These are phyloP conservation scores for Cercis canadensis DNA, from an alignment of 306 rosid genomes.

Conservation along the genomic window DNA sequence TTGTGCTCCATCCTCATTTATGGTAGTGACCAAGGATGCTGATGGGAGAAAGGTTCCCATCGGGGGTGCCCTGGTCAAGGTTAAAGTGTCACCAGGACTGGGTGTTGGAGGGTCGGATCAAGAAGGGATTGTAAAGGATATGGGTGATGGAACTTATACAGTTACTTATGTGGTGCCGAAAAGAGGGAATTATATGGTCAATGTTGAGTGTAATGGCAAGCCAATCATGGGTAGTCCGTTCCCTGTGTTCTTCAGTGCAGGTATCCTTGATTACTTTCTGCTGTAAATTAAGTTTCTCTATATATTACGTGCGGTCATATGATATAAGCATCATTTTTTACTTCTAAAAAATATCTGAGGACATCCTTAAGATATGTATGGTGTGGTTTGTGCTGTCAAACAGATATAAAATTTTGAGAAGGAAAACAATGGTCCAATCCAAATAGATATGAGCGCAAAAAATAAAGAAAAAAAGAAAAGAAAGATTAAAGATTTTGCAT, in stretches of 20 bases:
- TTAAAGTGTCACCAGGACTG: conserved; percentile 78
- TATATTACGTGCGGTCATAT: not conserved
- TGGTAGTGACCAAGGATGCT: conserved; percentile 78
- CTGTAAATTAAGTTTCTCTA: conserved; percentile 5
- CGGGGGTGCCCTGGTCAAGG: conserved; percentile 81
- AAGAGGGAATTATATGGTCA: conserved; percentile 97
- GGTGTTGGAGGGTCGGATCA: conserved; percentile 97
- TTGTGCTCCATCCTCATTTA: conserved; percentile 77
- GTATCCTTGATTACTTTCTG: conserved; percentile 45
- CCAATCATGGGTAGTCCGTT: conserved; percentile 97
- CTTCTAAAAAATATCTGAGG: no score
- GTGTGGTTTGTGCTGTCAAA: conserved; percentile 19
- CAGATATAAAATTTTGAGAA: not conserved
- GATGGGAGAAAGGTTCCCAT: conserved; percentile 81
- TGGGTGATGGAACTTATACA: conserved; percentile 91
- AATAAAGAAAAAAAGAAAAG: not conserved
- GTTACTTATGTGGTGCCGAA: conserved; percentile 94
- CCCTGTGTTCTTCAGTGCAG: conserved; percentile 99
- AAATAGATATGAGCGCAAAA: not conserved
- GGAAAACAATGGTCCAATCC: conserved; percentile 6
- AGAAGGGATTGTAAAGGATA: conserved; percentile 94
- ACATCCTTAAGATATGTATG: not conserved
- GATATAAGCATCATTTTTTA: no score
- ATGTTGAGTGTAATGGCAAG: conserved; percentile 85
- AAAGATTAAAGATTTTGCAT: not conserved